Conservation (phyloP, 768 basidiomycete species). For the Termitomyces sp. region DNA sequence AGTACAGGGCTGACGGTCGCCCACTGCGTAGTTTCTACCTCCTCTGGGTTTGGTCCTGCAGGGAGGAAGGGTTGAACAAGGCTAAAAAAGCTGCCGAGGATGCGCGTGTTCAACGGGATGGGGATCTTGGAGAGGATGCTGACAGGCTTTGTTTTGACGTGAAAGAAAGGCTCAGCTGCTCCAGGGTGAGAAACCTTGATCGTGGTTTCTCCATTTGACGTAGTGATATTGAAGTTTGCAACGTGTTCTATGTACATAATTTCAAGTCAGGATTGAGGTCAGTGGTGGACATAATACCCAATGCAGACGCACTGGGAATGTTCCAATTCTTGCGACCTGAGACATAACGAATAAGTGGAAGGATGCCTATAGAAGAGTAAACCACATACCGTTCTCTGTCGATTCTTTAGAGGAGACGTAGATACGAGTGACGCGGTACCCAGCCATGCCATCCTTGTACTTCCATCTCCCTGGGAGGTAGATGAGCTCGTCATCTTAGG, state of each 20-base stretch:
- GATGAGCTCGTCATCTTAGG: slow-evolving; percentile 28
- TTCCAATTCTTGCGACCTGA: slow-evolving; percentile 32
- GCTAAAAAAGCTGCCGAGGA: slow-evolving; percentile 11
- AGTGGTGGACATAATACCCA: not conserved
- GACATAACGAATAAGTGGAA: not conserved
- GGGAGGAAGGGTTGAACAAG: slow-evolving; percentile 23
- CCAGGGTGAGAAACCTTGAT: slow-evolving; percentile 22
- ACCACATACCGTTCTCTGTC: slow-evolving; percentile 22
- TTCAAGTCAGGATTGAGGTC: not conserved
- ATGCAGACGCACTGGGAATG: slow-evolving; percentile 23
- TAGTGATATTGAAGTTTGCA: slow-evolving; percentile 23
- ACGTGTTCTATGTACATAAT: slow-evolving; percentile 23
- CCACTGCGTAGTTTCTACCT: slow-evolving; percentile 20
- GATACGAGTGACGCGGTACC: slow-evolving; percentile 29
- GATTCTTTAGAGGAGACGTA: slow-evolving; percentile 29
- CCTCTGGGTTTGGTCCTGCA: slow-evolving; percentile 16
- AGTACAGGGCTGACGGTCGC: slow-evolving; percentile 10
- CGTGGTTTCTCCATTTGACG: slow-evolving; percentile 15
- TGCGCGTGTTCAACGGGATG: slow-evolving; percentile 15
- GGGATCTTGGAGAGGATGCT: slow-evolving; percentile 20
- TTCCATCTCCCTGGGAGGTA: slow-evolving; percentile 32
- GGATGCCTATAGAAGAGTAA: not conserved
- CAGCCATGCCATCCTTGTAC: slow-evolving; percentile 19
- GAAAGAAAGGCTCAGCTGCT: slow-evolving; percentile 24
- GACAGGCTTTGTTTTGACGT: slow-evolving; percentile 23